These are phyloP conservation scores for Moricandia moricandioides DNA, from an alignment of 345 rosid genomes.

Conservation along the genomic window DNA sequence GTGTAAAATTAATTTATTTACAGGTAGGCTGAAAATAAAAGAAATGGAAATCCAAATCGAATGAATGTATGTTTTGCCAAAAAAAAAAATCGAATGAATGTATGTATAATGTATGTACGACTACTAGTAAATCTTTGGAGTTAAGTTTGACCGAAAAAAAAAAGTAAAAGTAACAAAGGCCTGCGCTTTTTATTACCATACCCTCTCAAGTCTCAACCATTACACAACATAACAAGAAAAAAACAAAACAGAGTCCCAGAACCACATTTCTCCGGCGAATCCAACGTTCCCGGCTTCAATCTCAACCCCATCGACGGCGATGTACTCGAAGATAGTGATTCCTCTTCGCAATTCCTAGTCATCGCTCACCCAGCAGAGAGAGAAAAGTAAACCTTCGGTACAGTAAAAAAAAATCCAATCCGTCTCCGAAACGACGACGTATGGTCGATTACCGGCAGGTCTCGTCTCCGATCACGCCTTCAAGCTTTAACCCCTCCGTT, in stretches of 20 bases:
- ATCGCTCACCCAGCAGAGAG: too few species aligned
- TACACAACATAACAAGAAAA: not conserved
- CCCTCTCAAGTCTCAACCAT: not conserved
- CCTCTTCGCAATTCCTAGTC: too few species aligned
- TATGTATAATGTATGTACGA: not conserved
- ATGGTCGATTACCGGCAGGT: slow-evolving; percentile 37
- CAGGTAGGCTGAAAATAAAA: not conserved
- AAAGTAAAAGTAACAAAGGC: not conserved
- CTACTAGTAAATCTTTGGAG: slow-evolving; percentile 6
- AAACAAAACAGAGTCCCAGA: too few species aligned
- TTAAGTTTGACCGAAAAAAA: slow-evolving; percentile 13
- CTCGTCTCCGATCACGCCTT: slow-evolving; percentile 35
- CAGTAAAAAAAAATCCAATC: slow-evolving; percentile 4
- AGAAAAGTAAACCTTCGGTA: too few species aligned
- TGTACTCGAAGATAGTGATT: too few species aligned
- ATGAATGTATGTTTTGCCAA: not conserved
- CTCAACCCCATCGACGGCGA: not conserved
- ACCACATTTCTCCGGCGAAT: slow-evolving; percentile 20
- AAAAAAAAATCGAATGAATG: too few species aligned
- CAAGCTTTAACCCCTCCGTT: slow-evolving; percentile 17
- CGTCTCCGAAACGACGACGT: slow-evolving; percentile 19
- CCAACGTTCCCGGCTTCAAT: not conserved
- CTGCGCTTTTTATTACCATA: not conserved
- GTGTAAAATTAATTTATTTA: not conserved
- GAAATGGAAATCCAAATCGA: not conserved